Evolutionary conservation across 371 early-diverging fungal genomes (phyloP).

Genomic region (Chytridium lagenaria): DNA sequence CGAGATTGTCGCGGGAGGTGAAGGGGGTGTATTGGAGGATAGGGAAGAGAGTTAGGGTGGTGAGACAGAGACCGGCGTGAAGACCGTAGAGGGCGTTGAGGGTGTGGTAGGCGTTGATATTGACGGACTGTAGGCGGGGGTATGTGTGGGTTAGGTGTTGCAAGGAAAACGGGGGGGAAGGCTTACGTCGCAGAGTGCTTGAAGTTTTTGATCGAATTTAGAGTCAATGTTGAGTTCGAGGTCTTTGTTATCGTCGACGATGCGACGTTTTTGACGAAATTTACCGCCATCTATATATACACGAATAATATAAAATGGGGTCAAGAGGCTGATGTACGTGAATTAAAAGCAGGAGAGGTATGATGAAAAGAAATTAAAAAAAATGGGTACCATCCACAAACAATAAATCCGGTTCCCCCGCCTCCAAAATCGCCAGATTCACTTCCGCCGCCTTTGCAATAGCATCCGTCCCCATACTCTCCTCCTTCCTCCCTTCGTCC

Average conservation of each 20-base stretch:
- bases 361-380: not conserved
- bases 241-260: not conserved
- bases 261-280: conserved; percentile 23
- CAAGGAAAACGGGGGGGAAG: not conserved
- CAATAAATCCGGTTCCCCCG: conserved; percentile 34
- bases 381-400: conserved; percentile 37
- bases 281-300: conserved; percentile 26
- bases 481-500: not conserved
- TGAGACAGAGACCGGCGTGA: conserved; percentile 35
- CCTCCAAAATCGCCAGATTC: conserved; percentile 20
- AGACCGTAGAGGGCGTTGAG: conserved; percentile 34
- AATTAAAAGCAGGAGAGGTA: not conserved
- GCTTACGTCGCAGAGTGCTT: conserved; percentile 20
- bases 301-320: too few species aligned
- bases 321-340: too few species aligned
- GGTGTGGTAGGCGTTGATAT: conserved; percentile 23
- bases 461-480: not conserved
- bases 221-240: conserved; percentile 13
- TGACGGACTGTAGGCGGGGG: conserved; percentile 11
- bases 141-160: not conserved
- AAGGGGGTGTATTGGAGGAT: not conserved
- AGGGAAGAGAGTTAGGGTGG: conserved; percentile 28
- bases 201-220: conserved; percentile 29
- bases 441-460: conserved; percentile 32
- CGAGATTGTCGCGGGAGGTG: not conserved